These are phyloP conservation scores for Mycena vulgaris DNA, from an alignment of 768 basidiomycete species.

Conservation along the genomic window DNA sequence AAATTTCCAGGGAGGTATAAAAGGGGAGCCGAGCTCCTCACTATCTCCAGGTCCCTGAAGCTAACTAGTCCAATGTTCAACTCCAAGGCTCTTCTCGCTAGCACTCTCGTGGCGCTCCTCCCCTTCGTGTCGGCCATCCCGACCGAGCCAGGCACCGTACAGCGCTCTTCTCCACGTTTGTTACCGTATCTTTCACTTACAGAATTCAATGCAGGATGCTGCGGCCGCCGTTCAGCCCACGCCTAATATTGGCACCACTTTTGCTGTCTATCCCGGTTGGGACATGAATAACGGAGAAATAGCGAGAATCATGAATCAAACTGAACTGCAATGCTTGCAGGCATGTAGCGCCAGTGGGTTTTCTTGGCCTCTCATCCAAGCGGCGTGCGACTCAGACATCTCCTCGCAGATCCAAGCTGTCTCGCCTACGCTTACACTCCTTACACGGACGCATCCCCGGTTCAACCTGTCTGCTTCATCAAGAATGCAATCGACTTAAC, in stretches of 20 bases:
- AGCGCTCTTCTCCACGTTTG: not conserved
- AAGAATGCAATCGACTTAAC: no score
- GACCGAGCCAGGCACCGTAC: not conserved
- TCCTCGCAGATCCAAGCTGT: not conserved
- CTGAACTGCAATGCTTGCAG: slow-evolving; percentile 3
- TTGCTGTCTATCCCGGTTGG: slow-evolving; percentile 18
- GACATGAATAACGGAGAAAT: not conserved
- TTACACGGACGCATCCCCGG: no score
- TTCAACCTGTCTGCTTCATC: no score
- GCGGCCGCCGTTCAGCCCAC: not conserved
- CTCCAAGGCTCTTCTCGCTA: slow-evolving; percentile 14
- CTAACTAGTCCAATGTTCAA: slow-evolving; percentile 12
- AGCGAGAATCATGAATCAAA: not conserved
- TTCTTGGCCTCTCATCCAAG: not conserved
- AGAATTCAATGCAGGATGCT: slow-evolving; percentile 4
- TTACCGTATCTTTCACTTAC: not conserved
- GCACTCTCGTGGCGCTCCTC: not conserved
- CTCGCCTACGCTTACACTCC: not conserved
- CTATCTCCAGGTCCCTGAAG: slow-evolving; percentile 1
- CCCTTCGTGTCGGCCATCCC: not conserved
- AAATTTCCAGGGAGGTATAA: not conserved
- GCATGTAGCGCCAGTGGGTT: slow-evolving; percentile 4
- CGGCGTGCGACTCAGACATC: not conserved
- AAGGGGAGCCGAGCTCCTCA: not conserved
- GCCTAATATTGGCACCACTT: not conserved